Evolutionary conservation across 1,284 basidiomycete genomes (phyloP).

Genomic region (Grifola frondosa): DNA sequence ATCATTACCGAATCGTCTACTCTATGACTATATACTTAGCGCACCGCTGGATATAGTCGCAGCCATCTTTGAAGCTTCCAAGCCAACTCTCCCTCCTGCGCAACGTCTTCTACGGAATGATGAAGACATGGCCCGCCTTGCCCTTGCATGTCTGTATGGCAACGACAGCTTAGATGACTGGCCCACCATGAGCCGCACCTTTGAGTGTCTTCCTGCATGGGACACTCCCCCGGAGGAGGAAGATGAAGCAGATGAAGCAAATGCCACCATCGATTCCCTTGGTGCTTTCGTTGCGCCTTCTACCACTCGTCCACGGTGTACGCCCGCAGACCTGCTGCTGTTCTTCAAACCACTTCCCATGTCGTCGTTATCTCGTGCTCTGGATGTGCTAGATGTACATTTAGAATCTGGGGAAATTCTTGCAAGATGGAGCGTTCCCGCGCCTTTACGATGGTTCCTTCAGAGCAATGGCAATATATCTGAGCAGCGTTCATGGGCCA

Average conservation of each 20-base stretch:
- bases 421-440: constrained; percentile 80
- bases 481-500: constrained; percentile 85
- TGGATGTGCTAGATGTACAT: constrained; percentile 91
- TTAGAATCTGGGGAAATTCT: constrained; percentile 92
- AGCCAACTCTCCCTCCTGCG: constrained; percentile 72
- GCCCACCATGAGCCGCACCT: constrained; percentile 85
- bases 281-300: constrained; percentile 78
- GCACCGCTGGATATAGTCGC: constrained; percentile 67
- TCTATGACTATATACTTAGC: constrained; percentile 76
- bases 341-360: constrained; percentile 80
- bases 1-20: constrained; percentile 55
- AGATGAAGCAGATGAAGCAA: constrained; percentile 68
- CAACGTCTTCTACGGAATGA: constrained; percentile 80
- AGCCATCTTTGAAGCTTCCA: constrained; percentile 84
- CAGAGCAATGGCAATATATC: constrained; percentile 64
- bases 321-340: constrained; percentile 72
- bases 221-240: constrained; percentile 56
- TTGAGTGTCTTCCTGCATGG: constrained; percentile 94
- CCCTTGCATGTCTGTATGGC: constrained; percentile 88
- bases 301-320: constrained; percentile 53
- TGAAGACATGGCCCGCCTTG: constrained; percentile 80
- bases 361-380: constrained; percentile 71
- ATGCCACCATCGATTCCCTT: constrained; percentile 78
- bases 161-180: constrained; percentile 70
- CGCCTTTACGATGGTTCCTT: constrained; percentile 82